Evolutionary conservation across 192 early-diverging fungal species (phyloP), one percentile per base, ranked within the genome.

Genomic region (Podila clonocystis): DNA sequence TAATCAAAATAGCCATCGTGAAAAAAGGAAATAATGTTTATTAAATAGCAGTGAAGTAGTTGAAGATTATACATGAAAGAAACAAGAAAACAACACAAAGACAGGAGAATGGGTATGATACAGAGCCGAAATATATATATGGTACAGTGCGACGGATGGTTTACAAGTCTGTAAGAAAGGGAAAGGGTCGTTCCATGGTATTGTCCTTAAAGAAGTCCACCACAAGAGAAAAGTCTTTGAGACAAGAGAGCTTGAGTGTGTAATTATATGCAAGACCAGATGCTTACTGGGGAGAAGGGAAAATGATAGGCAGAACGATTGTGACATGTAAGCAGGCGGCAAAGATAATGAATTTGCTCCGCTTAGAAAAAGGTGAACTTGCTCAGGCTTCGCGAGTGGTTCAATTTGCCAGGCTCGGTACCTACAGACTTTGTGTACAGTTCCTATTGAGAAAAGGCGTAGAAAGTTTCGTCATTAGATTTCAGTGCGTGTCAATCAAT

Each of bases 351-450:
- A 52, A 19, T 24, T 13, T 36, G 30, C 33, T 38, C 22, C 6
- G 19, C 65, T 67, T 28, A 79, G 24, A 67, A 67, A 58, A 72
- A 72, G 30, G 64, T 63, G 62, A 80, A 80, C 67, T 73, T 80
- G 77, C 77, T 80, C 11, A 65, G 63, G 31, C 31, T 63, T 34
- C 31, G 15, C 20, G 36, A 63, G 20, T 34, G 62, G 11, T 34
- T 34, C 31, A 41, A 13, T 17, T 41, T 63, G n/a, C 63, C 24
- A 36, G 36, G 36, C 19, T 50, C 36, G 15, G 36, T 30, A 5
- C 41, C 41, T 30, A n/a, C 22, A 24, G 63, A 65, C 45, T 45
- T 45, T n/a, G 28, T 19, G 63, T 45, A 65, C 1, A 63, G 28
- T 19, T 61, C 30, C 29, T 30, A 28, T 30, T 30, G 13, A 24